phyloP scores from a whole-genome alignment of 1,284 basidiomycete genomes.

The Boletus sp. region DNA sequence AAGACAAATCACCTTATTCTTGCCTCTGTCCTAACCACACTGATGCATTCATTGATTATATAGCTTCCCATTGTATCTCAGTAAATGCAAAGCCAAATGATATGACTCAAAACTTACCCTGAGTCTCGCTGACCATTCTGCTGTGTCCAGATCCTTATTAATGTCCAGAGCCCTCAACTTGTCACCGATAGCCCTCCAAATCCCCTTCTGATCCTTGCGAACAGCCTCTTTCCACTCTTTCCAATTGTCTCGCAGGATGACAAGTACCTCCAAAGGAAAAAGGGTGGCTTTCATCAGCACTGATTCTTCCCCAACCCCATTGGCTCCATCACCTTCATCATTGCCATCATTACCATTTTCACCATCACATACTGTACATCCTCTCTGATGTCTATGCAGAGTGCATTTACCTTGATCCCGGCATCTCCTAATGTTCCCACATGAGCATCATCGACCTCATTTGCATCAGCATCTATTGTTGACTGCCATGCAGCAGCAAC shows the following conservation, averaged over 20 bases:
- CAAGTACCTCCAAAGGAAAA: not conserved
- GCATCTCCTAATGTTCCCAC: too few species aligned
- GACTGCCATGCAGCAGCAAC: too few species aligned
- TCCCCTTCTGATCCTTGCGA: not conserved
- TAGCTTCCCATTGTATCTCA: not conserved
- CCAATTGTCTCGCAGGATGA: not conserved
- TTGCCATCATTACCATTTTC: not conserved
- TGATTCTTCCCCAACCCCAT: not conserved
- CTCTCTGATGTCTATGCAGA: too few species aligned
- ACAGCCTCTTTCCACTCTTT: not conserved
- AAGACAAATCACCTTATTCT: not conserved
- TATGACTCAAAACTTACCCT: not conserved
- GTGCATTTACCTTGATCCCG: too few species aligned
- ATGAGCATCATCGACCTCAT: not conserved
- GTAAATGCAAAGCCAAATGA: not conserved
- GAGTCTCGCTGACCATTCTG: not conserved
- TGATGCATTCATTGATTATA: not conserved
- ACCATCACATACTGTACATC: too few species aligned
- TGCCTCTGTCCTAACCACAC: not conserved
- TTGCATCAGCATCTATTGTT: too few species aligned
- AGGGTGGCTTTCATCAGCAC: not conserved
- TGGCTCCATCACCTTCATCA: not conserved
- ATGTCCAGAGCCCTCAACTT: rapidly evolving
- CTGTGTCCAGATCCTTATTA: not conserved
- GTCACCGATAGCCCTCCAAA: not conserved